Base-by-base conservation (phyloP, 768 basidiomycete species). In the Leucocoprinus sp. region DNA sequence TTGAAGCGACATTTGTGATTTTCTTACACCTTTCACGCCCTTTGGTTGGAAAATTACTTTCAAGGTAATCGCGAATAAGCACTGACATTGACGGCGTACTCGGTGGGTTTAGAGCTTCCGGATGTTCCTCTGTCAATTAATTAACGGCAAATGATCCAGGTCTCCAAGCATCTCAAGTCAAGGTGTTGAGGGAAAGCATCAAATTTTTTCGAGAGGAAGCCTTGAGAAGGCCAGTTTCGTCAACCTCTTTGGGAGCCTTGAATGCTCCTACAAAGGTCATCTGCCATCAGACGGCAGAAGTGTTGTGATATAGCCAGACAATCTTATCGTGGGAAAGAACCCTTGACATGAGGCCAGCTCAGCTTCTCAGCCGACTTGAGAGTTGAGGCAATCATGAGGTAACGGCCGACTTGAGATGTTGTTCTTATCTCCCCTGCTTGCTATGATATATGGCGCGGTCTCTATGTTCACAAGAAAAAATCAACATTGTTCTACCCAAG, bases 241-340 rank as follows among this genome's bases (percentile, higher is more conserved):
- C 5, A 11, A n/a, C 31, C 14, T 37, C 17, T 22, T 22, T 34
- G 15, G 18, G 18, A 43, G 17, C 29, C 31, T 15, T 39, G 21
- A 22, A 17, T 24, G 45, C 18, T 17, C 18, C 14, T 38, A 28
- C 44, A 45, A 37, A 28, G 29, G 44, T n/a, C n/a, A n/a, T n/a
- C n/a, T n/a, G n/a, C n/a, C n/a, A n/a, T n/a, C n/a, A n/a, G n/a
- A n/a, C n/a, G n/a, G n/a, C n/a, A n/a, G n/a, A n/a, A n/a, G n/a
- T n/a, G n/a, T n/a, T 41, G 36, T 33, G 15, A 15, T 12, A 11
- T 15, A 18, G 12, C 39, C 34, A 4, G 38, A 8, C 38, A 37
- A 29, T 38, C 36, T 29, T 19, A 22, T 41, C 45, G 45, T 47
- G 45, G 36, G 45, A 47, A 34, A 47, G 39, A 47, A 47, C 45